Conservation (phyloP, 2,329 filamentous ascomycete genomes). For the Trichoderma sp. region DNA sequence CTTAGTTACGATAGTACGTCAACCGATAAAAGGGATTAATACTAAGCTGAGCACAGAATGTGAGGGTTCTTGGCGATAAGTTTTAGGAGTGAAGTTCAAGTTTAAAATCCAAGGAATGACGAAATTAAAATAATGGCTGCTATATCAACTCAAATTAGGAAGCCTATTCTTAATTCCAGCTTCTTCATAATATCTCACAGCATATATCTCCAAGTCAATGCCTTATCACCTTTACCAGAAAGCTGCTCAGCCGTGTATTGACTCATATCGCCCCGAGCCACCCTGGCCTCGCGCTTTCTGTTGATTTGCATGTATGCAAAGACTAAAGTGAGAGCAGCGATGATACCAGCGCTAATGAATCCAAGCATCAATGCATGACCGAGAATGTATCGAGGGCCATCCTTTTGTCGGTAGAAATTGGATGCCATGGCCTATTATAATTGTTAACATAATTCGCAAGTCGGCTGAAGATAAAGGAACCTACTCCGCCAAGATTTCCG, state of each 20-base stretch:
- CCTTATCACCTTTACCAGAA: neutral
- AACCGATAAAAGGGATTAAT: neutral
- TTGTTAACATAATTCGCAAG: neutral
- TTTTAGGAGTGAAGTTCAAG: neutral
- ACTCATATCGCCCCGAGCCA: neutral
- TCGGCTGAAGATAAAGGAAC: conserved; percentile 21
- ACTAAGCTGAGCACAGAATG: neutral
- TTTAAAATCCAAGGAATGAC: neutral
- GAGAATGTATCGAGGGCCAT: conserved; percentile 51
- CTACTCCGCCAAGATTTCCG: conserved; percentile 57
- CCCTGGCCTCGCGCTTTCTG: neutral
- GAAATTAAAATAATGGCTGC: neutral
- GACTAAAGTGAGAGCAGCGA: conserved; percentile 46
- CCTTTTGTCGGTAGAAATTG: conserved; percentile 65
- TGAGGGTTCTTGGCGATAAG: neutral
- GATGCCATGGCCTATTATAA: conserved; percentile 61
- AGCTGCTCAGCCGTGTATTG: neutral
- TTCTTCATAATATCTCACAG: neutral
- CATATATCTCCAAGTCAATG: neutral
- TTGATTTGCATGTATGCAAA: conserved; percentile 29
- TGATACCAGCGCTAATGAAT: conserved; percentile 49
- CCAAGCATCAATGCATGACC: conserved; percentile 53
- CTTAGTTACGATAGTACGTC: neutral
- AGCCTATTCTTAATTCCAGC: neutral
- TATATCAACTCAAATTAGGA: neutral